Conservation (phyloP, 2,329 filamentous ascomycete genomes). For the Allantophomopsis cytisporea region DNA sequence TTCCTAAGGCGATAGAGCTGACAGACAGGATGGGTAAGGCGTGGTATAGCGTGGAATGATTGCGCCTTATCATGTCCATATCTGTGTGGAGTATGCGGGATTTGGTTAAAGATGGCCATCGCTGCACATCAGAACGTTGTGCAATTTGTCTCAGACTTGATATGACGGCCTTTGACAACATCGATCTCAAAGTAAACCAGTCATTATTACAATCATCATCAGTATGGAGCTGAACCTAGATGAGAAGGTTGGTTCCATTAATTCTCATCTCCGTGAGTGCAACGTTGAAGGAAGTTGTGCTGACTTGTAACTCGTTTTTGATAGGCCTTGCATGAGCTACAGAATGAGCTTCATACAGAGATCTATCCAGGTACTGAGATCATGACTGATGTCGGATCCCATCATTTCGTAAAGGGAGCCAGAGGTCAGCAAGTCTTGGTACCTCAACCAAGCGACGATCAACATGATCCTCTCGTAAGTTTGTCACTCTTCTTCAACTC, state of each 20-base stretch:
- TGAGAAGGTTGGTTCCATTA: slow-evolving; percentile 5
- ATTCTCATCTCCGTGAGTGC: not conserved
- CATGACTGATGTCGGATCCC: slow-evolving; percentile 37
- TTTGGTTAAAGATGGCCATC: too few relatives aligned
- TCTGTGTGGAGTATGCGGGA: too few relatives aligned
- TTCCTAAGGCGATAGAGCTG: too few relatives aligned
- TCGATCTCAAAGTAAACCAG: too few relatives aligned
- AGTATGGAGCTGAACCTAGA: slow-evolving; percentile 13
- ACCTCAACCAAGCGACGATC: slow-evolving; percentile 31
- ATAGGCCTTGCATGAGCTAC: slow-evolving; percentile 12
- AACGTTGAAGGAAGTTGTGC: not conserved
- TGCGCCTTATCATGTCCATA: too few relatives aligned
- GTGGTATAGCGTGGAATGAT: too few relatives aligned
- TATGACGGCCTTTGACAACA: too few relatives aligned
- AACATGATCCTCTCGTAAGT: slow-evolving; percentile 29
- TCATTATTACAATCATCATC: not conserved
- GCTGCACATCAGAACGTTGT: too few relatives aligned
- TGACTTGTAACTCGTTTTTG: not conserved
- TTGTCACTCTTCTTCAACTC: too few relatives aligned
- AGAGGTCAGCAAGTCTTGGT: slow-evolving; percentile 29
- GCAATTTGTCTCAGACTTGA: too few relatives aligned
- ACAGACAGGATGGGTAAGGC: too few relatives aligned
- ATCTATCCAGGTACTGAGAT: slow-evolving; percentile 21
- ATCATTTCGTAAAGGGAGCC: slow-evolving; percentile 46
- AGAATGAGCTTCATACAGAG: slow-evolving; percentile 15